phyloP scores from a whole-genome alignment of 2,329 filamentous ascomycete genomes.

The Aureobasidium sp. region DNA sequence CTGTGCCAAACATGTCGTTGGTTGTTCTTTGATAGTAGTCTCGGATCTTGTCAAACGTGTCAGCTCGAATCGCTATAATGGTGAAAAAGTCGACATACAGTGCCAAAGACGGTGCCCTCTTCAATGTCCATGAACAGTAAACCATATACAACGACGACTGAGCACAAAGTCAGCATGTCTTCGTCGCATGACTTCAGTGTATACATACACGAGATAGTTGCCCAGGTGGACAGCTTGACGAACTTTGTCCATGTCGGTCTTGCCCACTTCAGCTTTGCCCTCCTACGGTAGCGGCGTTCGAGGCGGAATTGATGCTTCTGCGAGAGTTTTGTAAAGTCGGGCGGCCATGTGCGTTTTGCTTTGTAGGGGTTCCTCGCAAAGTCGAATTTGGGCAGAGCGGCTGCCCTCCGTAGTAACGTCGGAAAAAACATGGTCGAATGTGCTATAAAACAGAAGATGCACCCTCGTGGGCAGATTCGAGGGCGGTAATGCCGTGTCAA shows the following conservation, averaged over 20 bases:
- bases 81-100: neutral
- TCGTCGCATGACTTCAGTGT: neutral
- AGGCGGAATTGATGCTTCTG: conserved; percentile 67
- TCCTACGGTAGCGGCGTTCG: conserved; percentile 69
- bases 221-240: conserved; percentile 57
- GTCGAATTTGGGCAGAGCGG: conserved; percentile 32
- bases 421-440: conserved; percentile 33
- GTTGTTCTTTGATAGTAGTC: neutral
- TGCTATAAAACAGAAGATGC: neutral
- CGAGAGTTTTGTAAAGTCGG: conserved; percentile 62
- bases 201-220: conserved; percentile 47
- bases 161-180: neutral
- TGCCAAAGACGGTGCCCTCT: conserved; percentile 9
- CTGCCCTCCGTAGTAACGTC: conserved; percentile 34
- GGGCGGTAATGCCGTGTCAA: neutral
- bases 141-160: conserved; percentile 11
- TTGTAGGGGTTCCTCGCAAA: conserved; percentile 46
- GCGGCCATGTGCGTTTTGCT: conserved; percentile 68
- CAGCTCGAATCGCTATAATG: neutral
- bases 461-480: conserved; percentile 4
- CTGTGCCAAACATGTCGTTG: conserved; percentile 3
- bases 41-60: neutral
- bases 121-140: conserved; percentile 10
- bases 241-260: conserved; percentile 57
- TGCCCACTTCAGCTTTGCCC: conserved; percentile 52